phyloP scores from a whole-genome alignment of 2,329 filamentous ascomycete genomes.

The Tolypocladium guangdongense region DNA sequence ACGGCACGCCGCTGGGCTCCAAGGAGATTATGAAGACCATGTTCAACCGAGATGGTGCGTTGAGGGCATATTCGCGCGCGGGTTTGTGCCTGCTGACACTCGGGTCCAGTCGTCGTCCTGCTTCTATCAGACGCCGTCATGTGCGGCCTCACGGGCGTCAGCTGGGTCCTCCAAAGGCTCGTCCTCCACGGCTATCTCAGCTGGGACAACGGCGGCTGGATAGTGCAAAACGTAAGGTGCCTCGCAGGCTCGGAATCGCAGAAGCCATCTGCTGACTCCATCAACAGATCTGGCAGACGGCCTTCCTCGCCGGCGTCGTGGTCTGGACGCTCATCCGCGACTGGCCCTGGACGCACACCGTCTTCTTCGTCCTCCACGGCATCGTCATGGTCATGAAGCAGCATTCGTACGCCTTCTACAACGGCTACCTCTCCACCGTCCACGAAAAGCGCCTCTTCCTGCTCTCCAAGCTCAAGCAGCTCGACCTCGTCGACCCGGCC shows the following conservation, averaged over 20 bases:
- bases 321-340: conserved; percentile 58
- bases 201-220: conserved; percentile 61
- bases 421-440: conserved; percentile 56
- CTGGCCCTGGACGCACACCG: conserved; percentile 76
- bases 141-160: conserved; percentile 54
- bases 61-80: background rate
- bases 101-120: conserved; percentile 34
- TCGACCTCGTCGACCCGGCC: conserved; percentile 41
- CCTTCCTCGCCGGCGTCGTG: conserved; percentile 51
- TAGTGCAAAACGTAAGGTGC: conserved; percentile 52
- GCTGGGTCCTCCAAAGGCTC: conserved; percentile 52
- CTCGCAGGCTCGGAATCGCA: no score
- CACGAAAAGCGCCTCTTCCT: conserved; percentile 39
- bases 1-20: conserved; percentile 57
- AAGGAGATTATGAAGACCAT: conserved; percentile 65
- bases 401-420: conserved; percentile 70
- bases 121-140: conserved; percentile 57
- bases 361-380: conserved; percentile 65
- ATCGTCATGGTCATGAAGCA: conserved; percentile 77
- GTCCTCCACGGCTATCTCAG: conserved; percentile 48
- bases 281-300: conserved; percentile 52
- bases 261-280: background rate
- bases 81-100: background rate
- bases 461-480: conserved; percentile 39
- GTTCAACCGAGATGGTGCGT: conserved; percentile 38